Evolutionary conservation across 805 yeast genomes (phyloP).

Genomic region (Crinitomyces ghanaensis): DNA sequence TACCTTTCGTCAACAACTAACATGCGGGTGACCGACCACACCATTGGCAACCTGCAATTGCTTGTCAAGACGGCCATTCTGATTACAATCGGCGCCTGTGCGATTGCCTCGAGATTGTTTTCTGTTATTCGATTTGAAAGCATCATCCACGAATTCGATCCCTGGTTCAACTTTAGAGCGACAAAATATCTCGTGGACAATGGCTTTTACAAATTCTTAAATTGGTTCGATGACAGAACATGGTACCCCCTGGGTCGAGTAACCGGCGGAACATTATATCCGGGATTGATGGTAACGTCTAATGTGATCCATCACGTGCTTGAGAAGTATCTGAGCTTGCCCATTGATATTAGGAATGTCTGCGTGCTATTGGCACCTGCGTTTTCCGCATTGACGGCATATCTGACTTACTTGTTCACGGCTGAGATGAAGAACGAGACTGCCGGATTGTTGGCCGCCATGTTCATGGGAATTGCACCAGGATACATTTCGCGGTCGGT

Average conservation of each 20-base stretch:
- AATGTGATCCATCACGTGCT: slow-evolving; percentile 75
- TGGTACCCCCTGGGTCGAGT: slow-evolving; percentile 99
- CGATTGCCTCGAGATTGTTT: slow-evolving; percentile 81
- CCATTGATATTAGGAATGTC: slow-evolving; percentile 87
- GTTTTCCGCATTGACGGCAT: slow-evolving; percentile 85
- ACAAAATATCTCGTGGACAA: slow-evolving; percentile 80
- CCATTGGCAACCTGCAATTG: slow-evolving; percentile 16
- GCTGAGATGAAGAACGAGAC: slow-evolving; percentile 79
- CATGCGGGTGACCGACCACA: too few relatives aligned
- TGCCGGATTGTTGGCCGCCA: slow-evolving; percentile 86
- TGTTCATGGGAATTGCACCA: slow-evolving; percentile 95
- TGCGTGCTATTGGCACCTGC: slow-evolving; percentile 97
- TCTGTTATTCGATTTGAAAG: slow-evolving; percentile 95
- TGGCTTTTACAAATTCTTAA: slow-evolving; percentile 81
- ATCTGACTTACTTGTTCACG: slow-evolving; percentile 78
- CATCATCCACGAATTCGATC: slow-evolving; percentile 86
- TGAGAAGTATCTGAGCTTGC: slow-evolving; percentile 47
- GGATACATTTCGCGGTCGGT: slow-evolving; percentile 97
- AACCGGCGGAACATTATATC: slow-evolving; percentile 96
- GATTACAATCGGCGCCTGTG: slow-evolving; percentile 76
- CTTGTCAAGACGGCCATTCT: slow-evolving; percentile 58
- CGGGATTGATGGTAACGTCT: slow-evolving; percentile 97
- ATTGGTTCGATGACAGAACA: slow-evolving; percentile 97
- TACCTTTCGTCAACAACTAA: too few relatives aligned
- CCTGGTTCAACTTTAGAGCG: slow-evolving; percentile 72